Base-by-base conservation (phyloP, 306 rosid species). In the Cicer pinnatifidum region DNA sequence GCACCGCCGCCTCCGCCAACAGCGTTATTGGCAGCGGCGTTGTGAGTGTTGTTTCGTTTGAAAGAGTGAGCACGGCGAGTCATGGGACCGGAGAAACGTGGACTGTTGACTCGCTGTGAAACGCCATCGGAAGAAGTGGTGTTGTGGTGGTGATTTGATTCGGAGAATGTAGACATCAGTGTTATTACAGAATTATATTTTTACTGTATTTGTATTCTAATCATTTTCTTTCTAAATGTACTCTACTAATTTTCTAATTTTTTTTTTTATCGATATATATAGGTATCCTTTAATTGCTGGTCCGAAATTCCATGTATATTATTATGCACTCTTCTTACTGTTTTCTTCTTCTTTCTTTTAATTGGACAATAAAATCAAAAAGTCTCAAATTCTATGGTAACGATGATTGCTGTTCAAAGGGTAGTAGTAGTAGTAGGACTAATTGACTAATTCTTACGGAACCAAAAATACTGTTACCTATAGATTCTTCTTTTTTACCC, bases 31-130 rank as follows among this genome's bases (percentile, higher is more conserved):
- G 37, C 39, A 40, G 74, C 28, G 81, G 3, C 61, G 44, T n/a
- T 43, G 59, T 63, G 47, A 69, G 10, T 50, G 46, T n/a, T 48
- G 68, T 65, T 54, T 73, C 99, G 96, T 81, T 91, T 94, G 91
- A 94, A 94, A 11, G 99, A 91, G 67, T 87, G 97, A 15, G 96
- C 93, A 19, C 99, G 97, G 41, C 99, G 99, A 82, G 97, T 94
- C 87, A 94, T 87, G 33, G 97, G 84, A 45, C 96, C 96, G 12
- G 99, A 91, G 81, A 88, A 94, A 33, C 99, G 86, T 6, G 99
- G 97, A 80, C 95, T 87, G 85, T 86, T 87, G 84, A 94, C 92
- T 70, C 97, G 82, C 83, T 94, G 96, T 2, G 97, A 73, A 67
- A 94, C 96, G 19, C 90, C 97, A 84, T 88, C 98, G 84, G 77